Percentiles rank a stretch among this genome's conserved stretches.
Conservation (phyloP, 192 early-diverging fungal genomes). For the Spizellomyces sp. region DNA sequence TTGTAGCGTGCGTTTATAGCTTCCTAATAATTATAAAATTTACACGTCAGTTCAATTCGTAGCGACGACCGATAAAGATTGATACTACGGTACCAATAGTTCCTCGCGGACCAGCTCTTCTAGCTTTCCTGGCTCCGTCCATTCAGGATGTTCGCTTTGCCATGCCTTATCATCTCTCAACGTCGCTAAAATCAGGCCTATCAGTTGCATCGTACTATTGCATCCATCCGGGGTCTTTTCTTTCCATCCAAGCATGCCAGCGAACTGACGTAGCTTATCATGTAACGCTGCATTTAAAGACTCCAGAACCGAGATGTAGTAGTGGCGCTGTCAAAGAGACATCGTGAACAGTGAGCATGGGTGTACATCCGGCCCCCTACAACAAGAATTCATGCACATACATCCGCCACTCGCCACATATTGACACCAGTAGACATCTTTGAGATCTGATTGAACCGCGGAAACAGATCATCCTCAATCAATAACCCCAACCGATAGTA, state of each 20-base stretch:
- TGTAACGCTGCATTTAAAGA: constrained; percentile 7
- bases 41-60: too few species aligned
- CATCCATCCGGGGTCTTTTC: constrained; percentile 22
- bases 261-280: constrained; percentile 14
- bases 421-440: neutral
- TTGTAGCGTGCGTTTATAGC: constrained; percentile 29
- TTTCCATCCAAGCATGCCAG: constrained; percentile 32
- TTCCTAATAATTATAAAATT: neutral
- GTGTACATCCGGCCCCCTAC: neutral
- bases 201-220: constrained; percentile 27
- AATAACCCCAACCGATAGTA: constrained; percentile 18
- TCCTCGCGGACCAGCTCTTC: constrained; percentile 24
- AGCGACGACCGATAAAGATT: neutral
- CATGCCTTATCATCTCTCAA: constrained; percentile 21
- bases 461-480: constrained; percentile 34
- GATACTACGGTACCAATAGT: constrained; percentile 5
- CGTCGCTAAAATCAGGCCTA: constrained; percentile 9
- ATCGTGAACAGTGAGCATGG: neutral
- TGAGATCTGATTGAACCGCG: constrained; percentile 16
- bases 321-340: constrained; percentile 5
- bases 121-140: constrained; percentile 12
- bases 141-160: constrained; percentile 22
- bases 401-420: constrained; percentile 10
- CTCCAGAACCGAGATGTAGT: constrained; percentile 26
- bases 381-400: neutral